These are phyloP conservation scores for Cladosporium velox DNA, from an alignment of 2,329 filamentous ascomycete genomes.

Conservation along the genomic window DNA sequence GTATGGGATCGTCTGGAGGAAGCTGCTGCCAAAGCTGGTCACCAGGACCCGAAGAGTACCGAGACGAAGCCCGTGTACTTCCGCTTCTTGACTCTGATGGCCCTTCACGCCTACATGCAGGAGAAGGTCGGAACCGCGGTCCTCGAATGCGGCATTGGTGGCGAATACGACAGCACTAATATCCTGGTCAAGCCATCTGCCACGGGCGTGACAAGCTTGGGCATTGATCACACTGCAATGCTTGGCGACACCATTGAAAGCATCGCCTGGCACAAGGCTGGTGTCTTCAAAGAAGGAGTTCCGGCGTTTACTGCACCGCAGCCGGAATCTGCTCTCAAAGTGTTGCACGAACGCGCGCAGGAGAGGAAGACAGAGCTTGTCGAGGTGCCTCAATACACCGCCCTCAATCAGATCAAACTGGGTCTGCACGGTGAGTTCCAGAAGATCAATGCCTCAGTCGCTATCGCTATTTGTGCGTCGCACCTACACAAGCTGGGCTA, in stretches of 20 bases:
- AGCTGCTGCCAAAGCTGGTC: conserved; percentile 54
- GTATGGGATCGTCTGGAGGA: conserved; percentile 71
- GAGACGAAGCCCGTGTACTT: conserved; percentile 85
- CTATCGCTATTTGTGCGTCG: conserved; percentile 59
- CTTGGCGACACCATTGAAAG: conserved; percentile 75
- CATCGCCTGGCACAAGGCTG: conserved; percentile 91
- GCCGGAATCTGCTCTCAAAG: conserved; percentile 54
- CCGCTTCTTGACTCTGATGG: conserved; percentile 84
- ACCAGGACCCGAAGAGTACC: conserved; percentile 50
- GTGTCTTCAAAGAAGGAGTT: conserved; percentile 72
- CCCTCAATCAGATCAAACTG: conserved; percentile 52
- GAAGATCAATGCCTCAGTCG: conserved; percentile 63
- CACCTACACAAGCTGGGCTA: conserved; percentile 55
- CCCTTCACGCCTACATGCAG: conserved; percentile 76
- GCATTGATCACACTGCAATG: conserved; percentile 81
- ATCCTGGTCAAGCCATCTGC: conserved; percentile 71
- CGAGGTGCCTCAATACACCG: conserved; percentile 52
- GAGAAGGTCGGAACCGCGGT: conserved; percentile 78
- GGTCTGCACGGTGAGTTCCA: conserved; percentile 65
- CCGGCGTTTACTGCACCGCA: conserved; percentile 66
- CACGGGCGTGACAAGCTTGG: conserved; percentile 75
- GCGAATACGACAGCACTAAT: conserved; percentile 91
- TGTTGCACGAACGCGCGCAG: conserved; percentile 57
- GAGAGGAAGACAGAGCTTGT: conserved; percentile 53
- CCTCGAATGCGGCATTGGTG: conserved; percentile 91